Conservation (phyloP, 164 flowering plant species). For the Piper longum region DNA sequence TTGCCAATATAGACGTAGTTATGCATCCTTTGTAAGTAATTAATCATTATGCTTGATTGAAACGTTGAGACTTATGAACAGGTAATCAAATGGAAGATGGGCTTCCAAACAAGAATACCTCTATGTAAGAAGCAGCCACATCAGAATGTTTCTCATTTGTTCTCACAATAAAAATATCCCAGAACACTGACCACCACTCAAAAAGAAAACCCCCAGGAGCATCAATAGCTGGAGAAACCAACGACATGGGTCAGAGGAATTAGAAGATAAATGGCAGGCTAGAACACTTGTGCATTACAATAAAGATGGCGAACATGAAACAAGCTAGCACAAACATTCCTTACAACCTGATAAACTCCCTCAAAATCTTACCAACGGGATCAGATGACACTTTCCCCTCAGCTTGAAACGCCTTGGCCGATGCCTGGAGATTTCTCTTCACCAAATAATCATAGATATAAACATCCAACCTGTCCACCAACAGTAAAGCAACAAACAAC, state of each 20-base stretch:
- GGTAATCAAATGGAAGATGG: not conserved
- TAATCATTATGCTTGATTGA: no score
- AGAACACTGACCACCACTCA: slow-evolving; percentile 92
- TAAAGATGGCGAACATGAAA: no score
- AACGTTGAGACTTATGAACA: not conserved
- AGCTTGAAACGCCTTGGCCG: slow-evolving; percentile 61
- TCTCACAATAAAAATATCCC: slow-evolving; percentile 77
- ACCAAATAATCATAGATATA: slow-evolving; percentile 68
- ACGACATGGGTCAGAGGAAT: not conserved
- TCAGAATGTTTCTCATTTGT: slow-evolving; percentile 64
- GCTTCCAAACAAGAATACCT: slow-evolving; percentile 22
- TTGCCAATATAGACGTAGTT: no score
- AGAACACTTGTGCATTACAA: not conserved
- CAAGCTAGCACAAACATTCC: no score
- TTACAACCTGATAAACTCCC: not conserved
- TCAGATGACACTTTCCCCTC: slow-evolving; percentile 65
- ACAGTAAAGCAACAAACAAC: not conserved
- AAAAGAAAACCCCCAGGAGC: slow-evolving; percentile 83
- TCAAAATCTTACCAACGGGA: slow-evolving; percentile 48
- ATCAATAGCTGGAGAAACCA: slow-evolving; percentile 47
- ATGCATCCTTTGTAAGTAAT: not conserved
- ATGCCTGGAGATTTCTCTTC: slow-evolving; percentile 50
- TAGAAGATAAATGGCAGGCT: not conserved
- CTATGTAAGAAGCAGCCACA: slow-evolving; percentile 54
- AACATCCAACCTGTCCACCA: slow-evolving; percentile 52